Evolutionary conservation across 1,139 yeast genomes (phyloP).

Genomic region (Kodamaea arcana): DNA sequence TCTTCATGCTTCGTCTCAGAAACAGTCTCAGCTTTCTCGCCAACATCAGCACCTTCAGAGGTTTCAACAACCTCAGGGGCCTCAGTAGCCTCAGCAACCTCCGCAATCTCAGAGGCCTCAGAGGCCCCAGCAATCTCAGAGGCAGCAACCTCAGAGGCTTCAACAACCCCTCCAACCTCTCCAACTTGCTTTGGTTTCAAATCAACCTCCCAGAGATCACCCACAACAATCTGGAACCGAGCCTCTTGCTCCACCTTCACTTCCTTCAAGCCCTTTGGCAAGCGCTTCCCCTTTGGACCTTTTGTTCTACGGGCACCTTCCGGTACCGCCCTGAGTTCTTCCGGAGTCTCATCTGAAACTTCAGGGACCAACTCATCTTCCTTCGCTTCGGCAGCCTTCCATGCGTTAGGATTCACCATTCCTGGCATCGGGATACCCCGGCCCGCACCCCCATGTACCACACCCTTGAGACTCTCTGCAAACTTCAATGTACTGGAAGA

Average conservation of each 20-base stretch:
- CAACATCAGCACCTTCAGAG: neutral
- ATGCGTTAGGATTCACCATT: slow-evolving; percentile 38
- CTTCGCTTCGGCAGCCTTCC: slow-evolving; percentile 3
- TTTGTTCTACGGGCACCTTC: slow-evolving; percentile 43
- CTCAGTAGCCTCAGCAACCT: neutral
- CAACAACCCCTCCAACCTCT: slow-evolving; percentile 1
- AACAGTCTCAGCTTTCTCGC: no score
- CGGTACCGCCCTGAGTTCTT: slow-evolving; percentile 3
- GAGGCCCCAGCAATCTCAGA: neutral
- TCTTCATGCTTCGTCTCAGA: slow-evolving; percentile 1
- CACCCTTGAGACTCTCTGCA: slow-evolving; percentile 53
- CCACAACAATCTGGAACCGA: slow-evolving; percentile 28
- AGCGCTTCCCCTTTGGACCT: slow-evolving; percentile 76
- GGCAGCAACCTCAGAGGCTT: no score
- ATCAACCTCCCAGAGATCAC: slow-evolving; percentile 36
- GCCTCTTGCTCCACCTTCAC: slow-evolving; percentile 30
- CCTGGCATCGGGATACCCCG: slow-evolving; percentile 60
- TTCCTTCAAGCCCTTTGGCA: slow-evolving; percentile 59
- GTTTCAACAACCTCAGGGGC: neutral
- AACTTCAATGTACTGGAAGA: slow-evolving; percentile 41
- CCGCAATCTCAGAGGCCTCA: neutral
- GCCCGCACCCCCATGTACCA: no score
- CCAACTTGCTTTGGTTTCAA: no score
- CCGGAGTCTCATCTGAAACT: slow-evolving; percentile 8
- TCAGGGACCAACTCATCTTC: slow-evolving; percentile 7